A percentile compares a stretch with the other conserved stretches of the same genome.
These are phyloP conservation scores for Dendrobium chrysotoxum DNA, from an alignment of 106 monocot species.

Conservation along the genomic window DNA sequence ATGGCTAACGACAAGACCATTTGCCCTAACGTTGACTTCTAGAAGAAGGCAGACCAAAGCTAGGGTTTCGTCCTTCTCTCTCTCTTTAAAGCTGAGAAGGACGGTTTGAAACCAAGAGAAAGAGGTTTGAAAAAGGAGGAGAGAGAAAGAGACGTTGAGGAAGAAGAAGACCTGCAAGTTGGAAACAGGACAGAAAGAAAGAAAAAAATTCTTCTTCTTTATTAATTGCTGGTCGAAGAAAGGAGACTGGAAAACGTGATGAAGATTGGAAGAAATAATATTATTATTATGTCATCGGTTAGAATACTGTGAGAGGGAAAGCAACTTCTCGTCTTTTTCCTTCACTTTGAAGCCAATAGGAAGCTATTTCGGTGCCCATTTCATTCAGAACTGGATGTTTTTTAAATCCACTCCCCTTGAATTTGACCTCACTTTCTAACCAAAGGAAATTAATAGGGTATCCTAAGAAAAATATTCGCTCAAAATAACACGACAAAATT, in stretches of 20 bases:
- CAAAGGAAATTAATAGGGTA: too few relatives aligned
- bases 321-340: neutral
- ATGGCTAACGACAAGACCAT: constrained; percentile 1
- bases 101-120: constrained; percentile 2
- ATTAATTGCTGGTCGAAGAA: neutral
- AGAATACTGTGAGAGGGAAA: neutral
- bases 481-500: too few relatives aligned
- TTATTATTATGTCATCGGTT: neutral
- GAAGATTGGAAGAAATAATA: neutral
- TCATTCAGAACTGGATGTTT: too few relatives aligned
- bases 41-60: neutral
- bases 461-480: too few relatives aligned
- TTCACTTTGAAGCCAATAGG: neutral
- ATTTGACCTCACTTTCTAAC: too few relatives aligned
- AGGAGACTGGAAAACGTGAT: neutral
- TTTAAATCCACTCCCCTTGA: too few relatives aligned
- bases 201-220: neutral
- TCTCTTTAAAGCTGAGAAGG: neutral
- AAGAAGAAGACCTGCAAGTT: neutral
- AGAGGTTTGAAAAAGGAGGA: constrained; percentile 2
- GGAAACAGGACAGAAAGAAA: neutral
- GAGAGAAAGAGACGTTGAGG: neutral
- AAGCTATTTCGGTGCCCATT: too few relatives aligned
- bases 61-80: neutral
- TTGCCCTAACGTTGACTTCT: constrained; percentile 2